Base-by-base conservation (phyloP, 345 rosid genomes). In the Sisymbrium altissimum region DNA sequence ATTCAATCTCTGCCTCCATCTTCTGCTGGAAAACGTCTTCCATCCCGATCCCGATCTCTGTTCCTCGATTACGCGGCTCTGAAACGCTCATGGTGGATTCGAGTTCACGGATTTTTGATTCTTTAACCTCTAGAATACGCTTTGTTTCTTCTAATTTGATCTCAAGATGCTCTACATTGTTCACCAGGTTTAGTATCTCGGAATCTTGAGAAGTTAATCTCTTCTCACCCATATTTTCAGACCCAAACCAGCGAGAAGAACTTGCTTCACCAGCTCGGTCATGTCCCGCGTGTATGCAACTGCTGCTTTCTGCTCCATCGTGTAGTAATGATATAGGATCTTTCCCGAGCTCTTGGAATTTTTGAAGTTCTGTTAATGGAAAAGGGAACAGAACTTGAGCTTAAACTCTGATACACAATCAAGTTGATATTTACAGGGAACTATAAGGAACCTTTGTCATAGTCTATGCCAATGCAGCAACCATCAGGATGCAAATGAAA, bases 1-100 rank as follows among this genome's bases (percentile, higher is more conserved):
- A 82, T 77, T 85, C 91, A 5, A 95, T 72, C 84, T 95, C 98
- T 45, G 90, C 89, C 79, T 88, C 90, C 3, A 92, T 83, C 87
- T 86, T 92, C 75, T 84, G 88, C 83, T 57, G 81, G 79, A 88
- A 90, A 23, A 87, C 80, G 40, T 79, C 81, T 75, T 90, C 97
- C 7, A 87, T 60, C 61, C 54, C 54, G 8, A 87, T 65, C 61
- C 82, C 84, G 0, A 55, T 58, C 81, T 85, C 92, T 56, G 79
- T 72, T 79, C 82, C 89, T 76, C 66, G 41, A 54, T 52, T 70
- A 62, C 35, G 75, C 32, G 61, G 40, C 66, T 72, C 83, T 50
- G 67, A 32, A 54, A 71, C 66, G 38, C 36, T 77, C 75, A 77
- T 40, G 32, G 73, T 66, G 35, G 82, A 80, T 74, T 89, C 86